These are phyloP conservation scores for Begonia masoniana DNA, from an alignment of 306 rosid genomes.

Conservation along the genomic window DNA sequence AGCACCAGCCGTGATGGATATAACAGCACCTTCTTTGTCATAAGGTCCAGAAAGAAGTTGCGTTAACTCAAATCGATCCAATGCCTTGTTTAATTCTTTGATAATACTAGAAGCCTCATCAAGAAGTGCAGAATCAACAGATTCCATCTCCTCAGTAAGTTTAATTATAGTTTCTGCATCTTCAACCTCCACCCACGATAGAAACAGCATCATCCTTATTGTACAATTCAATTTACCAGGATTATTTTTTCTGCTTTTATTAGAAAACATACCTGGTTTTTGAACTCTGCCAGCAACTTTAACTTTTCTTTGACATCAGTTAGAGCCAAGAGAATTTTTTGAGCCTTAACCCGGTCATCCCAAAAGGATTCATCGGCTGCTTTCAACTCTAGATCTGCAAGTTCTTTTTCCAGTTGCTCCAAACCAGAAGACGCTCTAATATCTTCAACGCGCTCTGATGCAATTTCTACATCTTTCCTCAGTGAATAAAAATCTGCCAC, in stretches of 20 bases:
- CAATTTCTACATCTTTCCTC: conserved; percentile 59
- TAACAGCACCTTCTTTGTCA: conserved; percentile 87
- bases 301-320: conserved; percentile 79
- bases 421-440: conserved; percentile 60
- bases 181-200: conserved; percentile 51
- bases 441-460: conserved; percentile 56
- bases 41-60: conserved; percentile 94
- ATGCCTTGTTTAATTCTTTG: conserved; percentile 63
- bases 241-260: too few relatives aligned
- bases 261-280: conserved; percentile 47
- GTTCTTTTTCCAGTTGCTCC: conserved; percentile 44
- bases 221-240: neutral
- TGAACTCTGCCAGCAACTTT: conserved; percentile 53
- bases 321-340: conserved; percentile 52
- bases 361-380: conserved; percentile 63
- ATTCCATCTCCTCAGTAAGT: conserved; percentile 85
- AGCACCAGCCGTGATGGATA: conserved; percentile 84
- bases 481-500: conserved; percentile 73
- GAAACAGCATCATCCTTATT: conserved; percentile 3
- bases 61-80: conserved; percentile 80
- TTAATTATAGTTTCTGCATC: conserved; percentile 85
- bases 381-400: conserved; percentile 58
- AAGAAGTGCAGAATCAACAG: conserved; percentile 57
- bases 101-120: conserved; percentile 78
- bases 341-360: conserved; percentile 78